Evolutionary conservation across 2,329 filamentous ascomycete species (phyloP).

Genomic region (Aspergillus clavatus): DNA sequence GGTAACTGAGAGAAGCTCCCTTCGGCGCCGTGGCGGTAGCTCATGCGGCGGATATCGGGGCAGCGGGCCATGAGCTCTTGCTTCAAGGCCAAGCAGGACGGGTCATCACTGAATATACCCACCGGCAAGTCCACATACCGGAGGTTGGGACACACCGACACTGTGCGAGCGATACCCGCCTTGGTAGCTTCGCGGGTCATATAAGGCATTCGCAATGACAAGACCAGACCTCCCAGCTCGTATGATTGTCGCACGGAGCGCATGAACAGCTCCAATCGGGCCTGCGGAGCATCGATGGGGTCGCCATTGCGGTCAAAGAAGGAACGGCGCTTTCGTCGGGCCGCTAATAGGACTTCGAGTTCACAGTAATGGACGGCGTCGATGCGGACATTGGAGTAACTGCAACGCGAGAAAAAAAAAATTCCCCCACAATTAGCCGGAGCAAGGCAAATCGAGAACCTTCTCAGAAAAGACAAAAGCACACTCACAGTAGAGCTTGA

Average conservation of each 20-base stretch:
- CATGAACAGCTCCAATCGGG: conserved; percentile 71
- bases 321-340: conserved; percentile 69
- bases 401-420: conserved; percentile 31
- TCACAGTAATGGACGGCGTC: conserved; percentile 93
- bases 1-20: conserved; percentile 67
- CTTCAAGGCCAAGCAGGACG: conserved; percentile 67
- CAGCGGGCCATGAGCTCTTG: conserved; percentile 82
- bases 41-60: conserved; percentile 82
- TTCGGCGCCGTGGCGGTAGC: conserved; percentile 73
- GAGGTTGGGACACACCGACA: conserved; percentile 78
- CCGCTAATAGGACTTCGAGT: conserved; percentile 73
- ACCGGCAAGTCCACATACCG: conserved; percentile 88
- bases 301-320: conserved; percentile 72
- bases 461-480: background rate
- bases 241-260: conserved; percentile 76
- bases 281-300: conserved; percentile 71
- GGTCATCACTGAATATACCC: conserved; percentile 78
- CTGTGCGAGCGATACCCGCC: conserved; percentile 75
- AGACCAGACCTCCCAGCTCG: conserved; percentile 63
- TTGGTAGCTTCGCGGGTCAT: conserved; percentile 89
- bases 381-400: conserved; percentile 85
- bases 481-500: conserved; percentile 58
- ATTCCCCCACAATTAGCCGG: conserved; percentile 9
- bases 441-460: conserved; percentile 6
- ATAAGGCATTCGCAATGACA: conserved; percentile 84